A percentile compares a stretch with the other conserved stretches of the same genome.
phyloP scores from a whole-genome alignment of 495 filamentous ascomycete species.

The Neohortaea acidophila region DNA sequence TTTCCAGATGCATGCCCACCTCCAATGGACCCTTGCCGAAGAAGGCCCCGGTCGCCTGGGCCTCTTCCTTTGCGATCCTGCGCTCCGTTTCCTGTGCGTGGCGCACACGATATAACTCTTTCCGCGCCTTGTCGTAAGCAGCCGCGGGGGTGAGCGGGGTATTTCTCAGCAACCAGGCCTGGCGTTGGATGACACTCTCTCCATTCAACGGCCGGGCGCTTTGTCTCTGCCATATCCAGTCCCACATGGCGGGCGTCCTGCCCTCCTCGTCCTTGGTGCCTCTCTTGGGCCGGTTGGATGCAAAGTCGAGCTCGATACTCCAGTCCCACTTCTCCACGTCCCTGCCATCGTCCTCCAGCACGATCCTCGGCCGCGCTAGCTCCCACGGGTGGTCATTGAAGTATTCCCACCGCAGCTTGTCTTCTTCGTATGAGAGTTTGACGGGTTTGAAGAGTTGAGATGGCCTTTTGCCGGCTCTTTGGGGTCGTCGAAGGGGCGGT shows the following conservation, averaged over 20 bases:
- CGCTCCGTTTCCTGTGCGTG: slow-evolving; percentile 69
- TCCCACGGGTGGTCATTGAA: slow-evolving; percentile 96
- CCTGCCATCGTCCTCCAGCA: slow-evolving; percentile 74
- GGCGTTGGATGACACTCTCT: slow-evolving; percentile 83
- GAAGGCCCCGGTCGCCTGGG: slow-evolving; percentile 63
- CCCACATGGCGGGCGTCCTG: slow-evolving; percentile 6
- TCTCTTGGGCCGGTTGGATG: slow-evolving; percentile 2
- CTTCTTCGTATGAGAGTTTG: slow-evolving; percentile 67
- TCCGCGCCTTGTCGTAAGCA: slow-evolving; percentile 79
- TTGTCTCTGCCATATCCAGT: slow-evolving; percentile 33
- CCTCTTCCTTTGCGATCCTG: slow-evolving; percentile 78
- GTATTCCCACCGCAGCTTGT: slow-evolving; percentile 63
- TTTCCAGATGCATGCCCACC: slow-evolving; percentile 69
- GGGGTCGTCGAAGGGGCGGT: slow-evolving; percentile 17
- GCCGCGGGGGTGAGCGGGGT: slow-evolving; percentile 19
- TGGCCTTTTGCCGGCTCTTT: slow-evolving; percentile 10
- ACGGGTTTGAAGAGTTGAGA: slow-evolving; percentile 69
- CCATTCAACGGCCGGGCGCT: slow-evolving; percentile 67
- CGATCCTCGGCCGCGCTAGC: slow-evolving; percentile 68
- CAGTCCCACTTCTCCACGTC: slow-evolving; percentile 64
- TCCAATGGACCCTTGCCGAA: slow-evolving; percentile 64
- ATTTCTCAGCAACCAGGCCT: slow-evolving; percentile 49
- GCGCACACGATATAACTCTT: slow-evolving; percentile 78
- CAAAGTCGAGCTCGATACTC: slow-evolving; percentile 34
- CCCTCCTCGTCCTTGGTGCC: slow-evolving; percentile 2